Percentiles rank a stretch among this genome's conserved stretches.
These are phyloP conservation scores for Kwoniella botswanensis DNA, from an alignment of 768 basidiomycete genomes.

Conservation along the genomic window DNA sequence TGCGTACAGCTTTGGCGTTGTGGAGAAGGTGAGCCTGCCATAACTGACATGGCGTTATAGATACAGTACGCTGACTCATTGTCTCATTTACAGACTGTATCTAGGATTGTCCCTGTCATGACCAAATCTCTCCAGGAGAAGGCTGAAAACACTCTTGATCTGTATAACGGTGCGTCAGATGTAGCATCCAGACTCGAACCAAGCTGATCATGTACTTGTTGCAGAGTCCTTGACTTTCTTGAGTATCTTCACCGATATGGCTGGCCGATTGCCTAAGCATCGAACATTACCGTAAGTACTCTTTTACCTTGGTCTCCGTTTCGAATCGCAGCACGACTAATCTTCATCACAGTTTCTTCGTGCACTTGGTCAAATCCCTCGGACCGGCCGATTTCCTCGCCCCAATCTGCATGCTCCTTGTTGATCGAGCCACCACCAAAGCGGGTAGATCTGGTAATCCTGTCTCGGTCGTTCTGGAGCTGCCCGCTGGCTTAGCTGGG, in stretches of 20 bases:
- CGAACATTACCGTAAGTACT: constrained; percentile 77
- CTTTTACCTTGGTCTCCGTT: not conserved
- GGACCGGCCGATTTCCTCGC: constrained; percentile 80
- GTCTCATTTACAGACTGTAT: constrained; percentile 70
- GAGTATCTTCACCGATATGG: constrained; percentile 90
- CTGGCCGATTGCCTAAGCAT: constrained; percentile 88
- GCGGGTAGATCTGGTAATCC: constrained; percentile 64
- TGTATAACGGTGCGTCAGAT: constrained; percentile 61
- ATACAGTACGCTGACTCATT: not conserved
- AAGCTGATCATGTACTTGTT: not conserved
- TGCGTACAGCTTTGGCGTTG: constrained; percentile 89
- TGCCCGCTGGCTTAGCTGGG: constrained; percentile 67
- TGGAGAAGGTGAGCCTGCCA: constrained; percentile 72
- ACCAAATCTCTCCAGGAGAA: constrained; percentile 73
- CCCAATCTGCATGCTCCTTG: constrained; percentile 79
- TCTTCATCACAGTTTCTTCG: constrained; percentile 71
- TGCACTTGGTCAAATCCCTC: constrained; percentile 80
- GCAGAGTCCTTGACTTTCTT: constrained; percentile 75
- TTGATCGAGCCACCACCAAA: constrained; percentile 76
- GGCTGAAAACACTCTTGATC: constrained; percentile 64
- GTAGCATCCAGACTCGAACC: not conserved
- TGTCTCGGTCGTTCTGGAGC: constrained; percentile 67
- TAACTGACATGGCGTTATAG: not conserved
- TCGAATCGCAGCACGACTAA: not conserved
- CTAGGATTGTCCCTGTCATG: constrained; percentile 93